Base-by-base conservation (phyloP, 2,329 filamentous ascomycete species). In the Cytospora piceicola region DNA sequence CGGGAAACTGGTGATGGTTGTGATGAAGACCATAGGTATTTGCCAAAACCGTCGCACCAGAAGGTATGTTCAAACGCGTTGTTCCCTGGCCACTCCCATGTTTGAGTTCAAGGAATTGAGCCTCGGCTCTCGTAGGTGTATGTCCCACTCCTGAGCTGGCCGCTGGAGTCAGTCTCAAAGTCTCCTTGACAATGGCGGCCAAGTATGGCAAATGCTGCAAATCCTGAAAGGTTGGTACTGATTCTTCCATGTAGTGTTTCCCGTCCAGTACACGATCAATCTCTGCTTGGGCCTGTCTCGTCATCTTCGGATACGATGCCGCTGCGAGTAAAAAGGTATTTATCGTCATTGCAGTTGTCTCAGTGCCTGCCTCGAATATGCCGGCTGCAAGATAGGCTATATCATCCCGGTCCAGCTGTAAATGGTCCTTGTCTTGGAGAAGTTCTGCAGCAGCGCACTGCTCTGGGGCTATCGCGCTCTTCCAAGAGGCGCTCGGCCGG, bases 311-410 rank as follows among this genome's bases (percentile, higher is more conserved):
- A 22, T 66, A 61, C 27, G 54, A 65, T 24, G 66, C 66, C 11
- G 66, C 59, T 1, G 63, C 66, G 15, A 67, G 52, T 12, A 67
- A 27, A 17, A 67, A 66, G 1, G 66, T 66, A 51, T 65, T 27
- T n/a, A 66, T 63, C 7, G 58, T 67, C 66, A 67, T 66, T 29
- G 66, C 66, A 5, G 66, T 67, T 17, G 66, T 67, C 55, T 67
- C 66, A 4, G 66, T 66, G 30, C 66, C 66, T 15, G 66, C 66
- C 29, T 67, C 66, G 15, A 67, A 67, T 24, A 67, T 57, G 1
- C 66, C 66, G 24, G 66, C 66, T 5, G 63, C 63, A 24, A 67
- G 63, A 15, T 67, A 67, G 2, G 63, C 63, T 14, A 66, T 54
- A 17, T 55, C 59, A 11, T 60, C 55, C n/a, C 56, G 59, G 3